phyloP scores from a whole-genome alignment of 2,329 filamentous ascomycete genomes.

The Colletotrichum tropicale region DNA sequence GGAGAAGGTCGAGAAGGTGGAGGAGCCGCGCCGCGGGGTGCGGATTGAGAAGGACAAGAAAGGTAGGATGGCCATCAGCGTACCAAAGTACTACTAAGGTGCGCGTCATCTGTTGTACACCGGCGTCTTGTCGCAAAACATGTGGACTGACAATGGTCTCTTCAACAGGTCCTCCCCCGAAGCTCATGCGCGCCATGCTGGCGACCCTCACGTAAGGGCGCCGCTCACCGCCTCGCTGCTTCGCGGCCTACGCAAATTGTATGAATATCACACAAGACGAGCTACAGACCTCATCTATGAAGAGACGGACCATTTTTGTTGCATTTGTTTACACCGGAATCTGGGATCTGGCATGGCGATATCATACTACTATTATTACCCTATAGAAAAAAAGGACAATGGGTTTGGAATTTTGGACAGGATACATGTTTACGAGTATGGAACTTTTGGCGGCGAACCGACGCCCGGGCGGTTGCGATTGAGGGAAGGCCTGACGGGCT shows the following conservation, averaged over 20 bases:
- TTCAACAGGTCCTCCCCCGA: conserved; percentile 64
- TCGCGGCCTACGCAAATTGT: neutral
- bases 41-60: conserved; percentile 88
- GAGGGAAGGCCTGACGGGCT: neutral
- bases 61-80: conserved; percentile 92
- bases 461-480: neutral
- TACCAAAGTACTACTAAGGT: conserved; percentile 72
- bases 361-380: conserved; percentile 1
- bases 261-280: conserved; percentile 4
- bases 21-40: conserved; percentile 60
- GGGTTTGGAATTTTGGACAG: neutral
- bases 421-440: neutral
- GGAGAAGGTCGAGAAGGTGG: conserved; percentile 60
- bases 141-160: conserved; percentile 25
- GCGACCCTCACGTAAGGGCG: conserved; percentile 65
- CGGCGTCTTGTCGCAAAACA: neutral
- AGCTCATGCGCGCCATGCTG: conserved; percentile 72
- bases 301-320: neutral
- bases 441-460: neutral
- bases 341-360: neutral
- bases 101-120: conserved; percentile 33
- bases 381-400: conserved; percentile 16
- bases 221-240: neutral
- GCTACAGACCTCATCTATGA: neutral
- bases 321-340: neutral